Evolutionary conservation across 2,329 filamentous ascomycete species (phyloP).

Genomic region (Ophiosphaerella herpotricha): DNA sequence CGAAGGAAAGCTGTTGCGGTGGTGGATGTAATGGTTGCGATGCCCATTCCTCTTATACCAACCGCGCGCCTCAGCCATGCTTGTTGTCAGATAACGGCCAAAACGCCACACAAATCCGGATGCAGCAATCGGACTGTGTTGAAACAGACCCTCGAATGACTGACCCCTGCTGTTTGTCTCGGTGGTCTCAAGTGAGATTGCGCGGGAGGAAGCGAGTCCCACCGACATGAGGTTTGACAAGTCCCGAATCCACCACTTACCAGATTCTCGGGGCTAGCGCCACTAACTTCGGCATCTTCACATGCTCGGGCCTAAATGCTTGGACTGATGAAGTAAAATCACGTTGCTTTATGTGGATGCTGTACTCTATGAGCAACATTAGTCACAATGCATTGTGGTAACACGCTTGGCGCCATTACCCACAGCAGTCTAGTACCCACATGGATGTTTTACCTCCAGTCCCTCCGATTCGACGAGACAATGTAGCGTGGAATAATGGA

Average conservation of each 20-base stretch:
- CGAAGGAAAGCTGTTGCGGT: conserved; percentile 2
- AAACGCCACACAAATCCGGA: not conserved
- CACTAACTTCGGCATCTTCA: not conserved
- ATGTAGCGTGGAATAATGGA: not conserved
- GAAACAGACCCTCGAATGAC: conserved; percentile 1
- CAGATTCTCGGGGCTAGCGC: not conserved
- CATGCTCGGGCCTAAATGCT: not conserved
- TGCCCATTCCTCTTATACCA: conserved; percentile 3
- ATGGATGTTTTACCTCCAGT: not conserved
- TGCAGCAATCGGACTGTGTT: not conserved
- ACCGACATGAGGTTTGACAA: not conserved
- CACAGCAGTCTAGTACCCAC: not conserved
- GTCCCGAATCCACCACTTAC: not conserved
- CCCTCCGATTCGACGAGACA: not conserved
- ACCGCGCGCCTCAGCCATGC: not conserved
- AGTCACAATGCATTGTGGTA: not conserved
- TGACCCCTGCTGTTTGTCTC: not conserved
- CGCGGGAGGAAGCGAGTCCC: conserved; percentile 1
- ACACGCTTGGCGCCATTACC: not conserved
- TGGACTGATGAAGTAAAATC: not conserved
- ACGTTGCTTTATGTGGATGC: not conserved
- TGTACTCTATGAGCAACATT: not conserved
- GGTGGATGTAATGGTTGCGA: not conserved
- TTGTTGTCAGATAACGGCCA: not conserved
- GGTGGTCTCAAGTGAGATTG: conserved; percentile 4